Conservation (phyloP, 2,329 filamentous ascomycete genomes). For the Celoporthe dispersa region DNA sequence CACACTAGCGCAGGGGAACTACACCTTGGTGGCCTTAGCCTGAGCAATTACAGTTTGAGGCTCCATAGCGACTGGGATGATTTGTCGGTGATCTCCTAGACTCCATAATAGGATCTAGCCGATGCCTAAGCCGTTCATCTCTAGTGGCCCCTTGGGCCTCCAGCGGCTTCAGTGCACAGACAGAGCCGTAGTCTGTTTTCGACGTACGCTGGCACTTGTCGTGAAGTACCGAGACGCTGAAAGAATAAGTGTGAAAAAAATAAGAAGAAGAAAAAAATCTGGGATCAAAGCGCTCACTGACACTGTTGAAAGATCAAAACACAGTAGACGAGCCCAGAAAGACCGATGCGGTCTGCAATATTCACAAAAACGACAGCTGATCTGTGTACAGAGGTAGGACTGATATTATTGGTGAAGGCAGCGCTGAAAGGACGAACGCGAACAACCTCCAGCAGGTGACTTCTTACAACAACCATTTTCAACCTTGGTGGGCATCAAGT, state of each 20-base stretch:
- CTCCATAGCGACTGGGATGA: background rate
- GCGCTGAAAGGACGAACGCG: background rate
- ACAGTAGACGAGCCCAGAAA: background rate
- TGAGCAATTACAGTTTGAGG: background rate
- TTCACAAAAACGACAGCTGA: background rate
- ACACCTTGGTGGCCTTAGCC: background rate
- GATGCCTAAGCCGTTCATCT: background rate
- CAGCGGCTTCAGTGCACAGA: conserved; percentile 5
- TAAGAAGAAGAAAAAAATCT: background rate
- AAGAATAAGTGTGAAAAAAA: background rate
- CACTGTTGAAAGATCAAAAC: background rate
- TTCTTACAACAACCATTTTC: background rate
- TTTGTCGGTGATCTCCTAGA: conserved; percentile 6
- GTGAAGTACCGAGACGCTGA: background rate
- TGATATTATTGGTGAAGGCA: background rate
- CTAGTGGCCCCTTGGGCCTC: background rate
- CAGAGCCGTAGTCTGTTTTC: background rate
- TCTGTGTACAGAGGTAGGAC: background rate
- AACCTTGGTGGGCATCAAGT: background rate
- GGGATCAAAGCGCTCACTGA: background rate
- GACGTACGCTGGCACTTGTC: background rate
- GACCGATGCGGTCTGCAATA: background rate
- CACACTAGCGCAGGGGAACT: conserved; percentile 3
- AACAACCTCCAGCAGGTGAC: background rate
- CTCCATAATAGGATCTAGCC: background rate